These are phyloP conservation scores for Zopfochytrium polystomum DNA, from an alignment of 371 early-diverging fungal species.

Conservation along the genomic window DNA sequence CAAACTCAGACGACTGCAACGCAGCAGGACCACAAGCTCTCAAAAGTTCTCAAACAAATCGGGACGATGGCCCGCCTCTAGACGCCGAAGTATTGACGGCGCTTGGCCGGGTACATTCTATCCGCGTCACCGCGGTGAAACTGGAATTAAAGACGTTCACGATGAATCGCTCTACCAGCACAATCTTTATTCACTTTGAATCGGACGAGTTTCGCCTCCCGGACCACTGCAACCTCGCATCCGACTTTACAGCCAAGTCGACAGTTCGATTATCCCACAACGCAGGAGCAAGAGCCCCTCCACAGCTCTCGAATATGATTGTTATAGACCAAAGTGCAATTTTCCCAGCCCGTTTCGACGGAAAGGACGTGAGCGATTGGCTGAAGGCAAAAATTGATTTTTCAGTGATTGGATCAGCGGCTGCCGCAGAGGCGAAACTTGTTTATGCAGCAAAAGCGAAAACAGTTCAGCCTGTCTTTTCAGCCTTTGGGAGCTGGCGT, in stretches of 20 bases:
- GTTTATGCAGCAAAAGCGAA: not conserved
- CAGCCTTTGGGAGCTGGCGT: slow-evolving; percentile 21
- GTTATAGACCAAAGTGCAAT: too few relatives aligned
- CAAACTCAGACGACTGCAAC: too few relatives aligned
- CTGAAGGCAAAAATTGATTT: not conserved
- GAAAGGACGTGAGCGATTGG: not conserved
- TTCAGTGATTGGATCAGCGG: not conserved
- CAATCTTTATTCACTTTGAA: slow-evolving; percentile 12
- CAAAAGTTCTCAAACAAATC: too few relatives aligned
- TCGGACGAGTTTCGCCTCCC: not conserved
- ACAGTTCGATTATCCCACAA: too few relatives aligned
- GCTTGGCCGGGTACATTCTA: slow-evolving; percentile 29
- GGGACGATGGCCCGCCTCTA: too few relatives aligned
- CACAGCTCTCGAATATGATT: too few relatives aligned
- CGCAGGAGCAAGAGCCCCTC: too few relatives aligned
- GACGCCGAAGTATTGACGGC: slow-evolving; percentile 9
- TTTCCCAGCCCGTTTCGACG: not conserved
- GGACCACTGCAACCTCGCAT: not conserved
- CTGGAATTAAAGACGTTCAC: slow-evolving; percentile 18
- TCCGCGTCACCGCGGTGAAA: slow-evolving; percentile 16
- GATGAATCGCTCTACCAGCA: not conserved
- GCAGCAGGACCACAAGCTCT: too few relatives aligned
- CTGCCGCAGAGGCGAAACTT: not conserved
- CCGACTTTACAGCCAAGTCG: not conserved
- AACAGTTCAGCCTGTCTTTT: slow-evolving; percentile 7